Percentiles rank a stretch among this genome's conserved stretches.
Conservation (phyloP, 2,329 filamentous ascomycete genomes). For the Fusarium coffeatum region DNA sequence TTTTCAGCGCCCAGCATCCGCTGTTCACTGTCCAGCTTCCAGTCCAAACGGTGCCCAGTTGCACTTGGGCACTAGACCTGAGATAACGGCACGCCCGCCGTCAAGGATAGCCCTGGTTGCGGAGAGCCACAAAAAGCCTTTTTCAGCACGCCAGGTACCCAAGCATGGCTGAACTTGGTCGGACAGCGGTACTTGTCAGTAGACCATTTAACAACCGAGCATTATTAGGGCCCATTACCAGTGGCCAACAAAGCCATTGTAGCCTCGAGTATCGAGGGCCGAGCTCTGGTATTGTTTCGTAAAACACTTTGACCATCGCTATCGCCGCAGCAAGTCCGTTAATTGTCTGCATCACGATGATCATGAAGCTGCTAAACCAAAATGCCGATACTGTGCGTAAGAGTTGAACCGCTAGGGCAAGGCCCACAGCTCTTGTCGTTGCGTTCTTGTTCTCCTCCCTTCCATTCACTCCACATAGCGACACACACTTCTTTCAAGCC, state of each 20-base stretch:
- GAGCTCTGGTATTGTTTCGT: conserved; percentile 19
- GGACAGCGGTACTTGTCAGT: conserved; percentile 36
- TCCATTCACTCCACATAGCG: conserved; percentile 46
- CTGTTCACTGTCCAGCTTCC: conserved; percentile 27
- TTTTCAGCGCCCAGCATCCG: conserved; percentile 32
- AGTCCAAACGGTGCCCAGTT: conserved; percentile 37
- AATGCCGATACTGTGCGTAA: conserved; percentile 40
- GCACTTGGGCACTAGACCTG: conserved; percentile 32
- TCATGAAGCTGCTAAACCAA: conserved; percentile 24
- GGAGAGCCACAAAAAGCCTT: conserved; percentile 38
- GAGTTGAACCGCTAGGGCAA: conserved; percentile 37
- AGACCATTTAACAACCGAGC: conserved; percentile 13
- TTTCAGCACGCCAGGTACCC: conserved; percentile 41
- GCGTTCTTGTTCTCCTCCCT: conserved; percentile 47
- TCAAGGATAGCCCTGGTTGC: conserved; percentile 43
- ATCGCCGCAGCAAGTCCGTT: conserved; percentile 25
- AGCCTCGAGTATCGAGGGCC: conserved; percentile 20
- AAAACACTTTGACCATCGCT: conserved; percentile 27
- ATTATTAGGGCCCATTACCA: conserved; percentile 11
- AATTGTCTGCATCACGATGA: conserved; percentile 17
- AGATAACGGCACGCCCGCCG: conserved; percentile 41
- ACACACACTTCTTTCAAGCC: conserved; percentile 41
- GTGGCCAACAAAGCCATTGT: conserved; percentile 19
- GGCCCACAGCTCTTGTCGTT: conserved; percentile 40
- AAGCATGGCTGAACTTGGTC: conserved; percentile 36